These are phyloP conservation scores for Periconia sp. DNA, from an alignment of 2,329 filamentous ascomycete species.

Conservation along the genomic window DNA sequence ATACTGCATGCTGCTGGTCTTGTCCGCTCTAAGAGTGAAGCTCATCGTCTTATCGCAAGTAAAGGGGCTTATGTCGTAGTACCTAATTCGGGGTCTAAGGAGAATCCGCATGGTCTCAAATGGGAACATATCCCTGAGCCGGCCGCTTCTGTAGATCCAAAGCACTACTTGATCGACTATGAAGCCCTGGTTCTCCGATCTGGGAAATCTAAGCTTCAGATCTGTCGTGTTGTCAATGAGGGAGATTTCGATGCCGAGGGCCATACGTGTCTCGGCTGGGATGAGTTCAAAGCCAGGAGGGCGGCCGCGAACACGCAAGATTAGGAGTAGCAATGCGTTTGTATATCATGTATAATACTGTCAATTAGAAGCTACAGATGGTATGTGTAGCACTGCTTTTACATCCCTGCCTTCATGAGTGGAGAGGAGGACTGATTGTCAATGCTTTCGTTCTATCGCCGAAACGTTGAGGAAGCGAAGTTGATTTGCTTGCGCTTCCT, in stretches of 20 bases:
- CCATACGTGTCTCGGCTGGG: slow-evolving; percentile 59
- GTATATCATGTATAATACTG: slow-evolving; percentile 12
- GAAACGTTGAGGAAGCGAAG: slow-evolving; percentile 40
- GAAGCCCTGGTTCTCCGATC: slow-evolving; percentile 60
- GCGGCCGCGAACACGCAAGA: slow-evolving; percentile 3
- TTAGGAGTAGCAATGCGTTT: neutral
- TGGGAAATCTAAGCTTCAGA: slow-evolving; percentile 67
- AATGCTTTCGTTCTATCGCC: slow-evolving; percentile 48
- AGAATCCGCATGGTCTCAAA: slow-evolving; percentile 54
- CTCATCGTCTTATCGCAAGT: slow-evolving; percentile 61
- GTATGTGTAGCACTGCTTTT: slow-evolving; percentile 45
- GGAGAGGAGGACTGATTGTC: slow-evolving; percentile 47
- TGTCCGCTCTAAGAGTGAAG: slow-evolving; percentile 62
- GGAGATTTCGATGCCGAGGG: slow-evolving; percentile 57
- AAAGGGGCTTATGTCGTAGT: slow-evolving; percentile 64
- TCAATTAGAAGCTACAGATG: no score
- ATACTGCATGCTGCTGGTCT: slow-evolving; percentile 68
- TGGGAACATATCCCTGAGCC: slow-evolving; percentile 67
- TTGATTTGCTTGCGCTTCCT: slow-evolving; percentile 32
- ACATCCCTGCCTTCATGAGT: slow-evolving; percentile 40
- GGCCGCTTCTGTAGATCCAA: slow-evolving; percentile 63
- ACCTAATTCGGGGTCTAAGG: slow-evolving; percentile 52
- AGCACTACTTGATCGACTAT: slow-evolving; percentile 65
- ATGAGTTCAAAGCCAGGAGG: slow-evolving; percentile 31
- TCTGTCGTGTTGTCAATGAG: slow-evolving; percentile 62